Base-by-base conservation (phyloP, 192 early-diverging fungal species). In the Phycomyces blakesleeanus region DNA sequence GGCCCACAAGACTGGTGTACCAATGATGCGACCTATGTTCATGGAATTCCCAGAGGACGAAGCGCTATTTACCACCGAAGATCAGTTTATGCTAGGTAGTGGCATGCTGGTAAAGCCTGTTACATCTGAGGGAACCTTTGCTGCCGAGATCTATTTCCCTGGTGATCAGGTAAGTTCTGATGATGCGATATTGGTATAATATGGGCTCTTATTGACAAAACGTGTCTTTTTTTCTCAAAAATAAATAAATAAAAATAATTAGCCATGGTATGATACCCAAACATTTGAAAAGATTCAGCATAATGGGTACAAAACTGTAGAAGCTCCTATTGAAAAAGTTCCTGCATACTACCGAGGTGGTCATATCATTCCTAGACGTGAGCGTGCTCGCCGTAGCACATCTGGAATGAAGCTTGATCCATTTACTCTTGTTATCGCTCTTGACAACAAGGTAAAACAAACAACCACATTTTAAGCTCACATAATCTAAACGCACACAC, bases 261-360 rank as follows among this genome's bases (percentile, higher is more conserved):
- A 87, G 71, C 70, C 81, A 44, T 92, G 87, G 81, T 93, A 91
- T 67, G 82, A 92, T 61, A 74, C 79, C 27, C 65, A 78, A 59
- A 83, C 89, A 5, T 68, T 73, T 61, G 64, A 67, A 16, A 27
- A 18, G 18, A 63, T 76, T 14, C 26, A 50, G 3, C 63, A 65
- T 26, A 40, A 59, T 18, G 79, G 74, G 18, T 37, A 52, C 18
- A 65, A 76, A 26, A 78, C 68, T 42, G 78, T 89, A n/a, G 75
- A 76, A 52, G 87, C 91, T 2, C 82, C 84, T 12, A 59, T 91
- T 4, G 84, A 91, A 25, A 90, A 81, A 57, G 89, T 96, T 37
- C 91, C 96, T 42, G 91, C 91, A 5, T 93, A 89, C 71, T 75
- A 91, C 11, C 87, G 90, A n/a, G 95, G 93, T 51, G 97, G 97